Base-by-base conservation (phyloP, 345 rosid species). In the Capsella bursapastoris region DNA sequence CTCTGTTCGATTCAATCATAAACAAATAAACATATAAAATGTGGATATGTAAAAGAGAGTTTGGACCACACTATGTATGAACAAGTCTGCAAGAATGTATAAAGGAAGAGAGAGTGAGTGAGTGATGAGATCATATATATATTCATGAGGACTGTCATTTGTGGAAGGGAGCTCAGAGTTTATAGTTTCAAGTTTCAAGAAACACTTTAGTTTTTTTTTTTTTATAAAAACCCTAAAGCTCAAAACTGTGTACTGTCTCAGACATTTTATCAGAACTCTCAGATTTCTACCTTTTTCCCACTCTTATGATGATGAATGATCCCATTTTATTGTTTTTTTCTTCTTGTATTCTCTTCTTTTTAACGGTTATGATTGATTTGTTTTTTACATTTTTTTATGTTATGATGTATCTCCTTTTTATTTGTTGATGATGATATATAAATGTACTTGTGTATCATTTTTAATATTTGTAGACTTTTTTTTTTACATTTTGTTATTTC, bases 111-210 rank as follows among this genome's bases (percentile, higher is more conserved):
- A 74, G 62, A 22, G 40, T 18, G 18, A 18, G 18, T 18, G 73
- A 38, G 41, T 38, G 41, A 3, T 74, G 68, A 68, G 74, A 68
- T 68, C 29, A 22, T 22, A 22, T 22, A 22, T 22, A 22, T 22
- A 22, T 22, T 22, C 25, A 61, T 61, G 69, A 70, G 70, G 64
- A 70, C 53, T 44, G 65, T 65, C 25, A 22, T 1, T 0, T 22
- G 25, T 22, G 25, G 25, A 22, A 22, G 71, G 71, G 29, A 70
- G 71, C 71, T 22, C 25, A 22, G 25, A 77, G 58, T 63, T 68
- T 62, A 37, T 70, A 64, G 76, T 69, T 77, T 57, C 80, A 77
- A 77, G 75, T 77, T 77, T 71, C 80, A 71, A 77, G 76, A 71
- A 22, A 49, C 34, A 57, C 59, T 76, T 22, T 1, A 22, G 1